A percentile compares a stretch with the other conserved stretches of the same genome.
Conservation (phyloP, 129 eudicot species). For the Oenanthe sinensis region DNA sequence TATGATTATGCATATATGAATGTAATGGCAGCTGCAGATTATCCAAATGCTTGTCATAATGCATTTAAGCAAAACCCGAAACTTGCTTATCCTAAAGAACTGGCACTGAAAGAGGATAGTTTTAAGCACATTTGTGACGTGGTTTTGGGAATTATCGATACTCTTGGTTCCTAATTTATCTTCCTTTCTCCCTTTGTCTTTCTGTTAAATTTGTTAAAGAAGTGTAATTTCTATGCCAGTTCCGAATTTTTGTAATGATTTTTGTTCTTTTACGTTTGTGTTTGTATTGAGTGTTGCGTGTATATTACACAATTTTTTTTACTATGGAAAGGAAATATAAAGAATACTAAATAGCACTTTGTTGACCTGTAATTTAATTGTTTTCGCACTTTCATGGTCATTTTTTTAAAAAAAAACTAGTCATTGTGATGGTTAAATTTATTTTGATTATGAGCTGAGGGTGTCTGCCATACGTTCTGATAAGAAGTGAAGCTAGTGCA, state of each 20-base stretch:
- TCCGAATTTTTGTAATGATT: background rate
- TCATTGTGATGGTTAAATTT: too few species aligned
- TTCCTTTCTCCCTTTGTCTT: background rate
- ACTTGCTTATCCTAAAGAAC: constrained; percentile 32
- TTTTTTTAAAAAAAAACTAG: too few species aligned
- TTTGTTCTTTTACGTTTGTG: background rate
- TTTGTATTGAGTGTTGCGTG: background rate
- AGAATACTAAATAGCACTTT: too few species aligned
- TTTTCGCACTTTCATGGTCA: too few species aligned
- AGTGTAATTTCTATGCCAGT: background rate
- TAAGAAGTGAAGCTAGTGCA: too few species aligned
- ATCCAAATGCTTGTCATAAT: constrained; percentile 61
- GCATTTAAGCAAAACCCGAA: constrained; percentile 40
- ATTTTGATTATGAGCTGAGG: too few species aligned
- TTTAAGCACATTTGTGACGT: constrained; percentile 77
- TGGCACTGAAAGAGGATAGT: constrained; percentile 44
- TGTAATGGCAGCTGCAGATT: constrained; percentile 78
- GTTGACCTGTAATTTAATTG: too few species aligned
- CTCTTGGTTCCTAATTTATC: constrained; percentile 24
- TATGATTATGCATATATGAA: constrained; percentile 74
- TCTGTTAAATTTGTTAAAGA: background rate
- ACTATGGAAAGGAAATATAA: too few species aligned
- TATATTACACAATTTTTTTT: too few species aligned
- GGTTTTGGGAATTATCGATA: constrained; percentile 58
- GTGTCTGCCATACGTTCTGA: too few species aligned